Percentiles rank a stretch among this genome's conserved stretches.
Evolutionary conservation across 805 yeast species (phyloP).

Genomic region (Metschnikowia kunwiensis): DNA sequence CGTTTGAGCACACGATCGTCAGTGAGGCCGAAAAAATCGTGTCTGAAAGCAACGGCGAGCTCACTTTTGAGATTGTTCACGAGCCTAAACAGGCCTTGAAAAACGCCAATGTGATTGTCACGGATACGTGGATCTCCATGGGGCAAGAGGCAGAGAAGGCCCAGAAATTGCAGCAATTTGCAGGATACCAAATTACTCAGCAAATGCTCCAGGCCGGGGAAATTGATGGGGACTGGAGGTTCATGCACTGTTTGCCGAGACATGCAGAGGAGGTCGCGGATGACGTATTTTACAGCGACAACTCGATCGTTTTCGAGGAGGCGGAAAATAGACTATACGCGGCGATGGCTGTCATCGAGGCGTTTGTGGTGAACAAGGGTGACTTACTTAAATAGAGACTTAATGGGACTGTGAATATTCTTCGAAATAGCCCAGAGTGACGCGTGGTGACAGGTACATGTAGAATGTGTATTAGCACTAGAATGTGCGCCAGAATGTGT

Average conservation of each 20-base stretch:
- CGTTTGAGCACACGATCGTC: slow-evolving; percentile 55
- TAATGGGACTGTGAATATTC: too few species aligned
- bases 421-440: too few species aligned
- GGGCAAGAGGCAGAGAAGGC: slow-evolving; percentile 85
- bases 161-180: slow-evolving; percentile 72
- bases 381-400: slow-evolving; percentile 16
- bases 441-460: too few species aligned
- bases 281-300: slow-evolving; percentile 80
- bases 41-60: slow-evolving; percentile 42
- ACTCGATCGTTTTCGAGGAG: slow-evolving; percentile 85
- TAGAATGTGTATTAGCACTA: too few species aligned
- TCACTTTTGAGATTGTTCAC: slow-evolving; percentile 54
- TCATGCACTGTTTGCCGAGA: slow-evolving; percentile 98
- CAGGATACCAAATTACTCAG: slow-evolving; percentile 78
- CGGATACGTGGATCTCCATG: slow-evolving; percentile 98
- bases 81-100: slow-evolving; percentile 74
- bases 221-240: slow-evolving; percentile 68
- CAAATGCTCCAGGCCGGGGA: slow-evolving; percentile 59
- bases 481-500: too few species aligned
- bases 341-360: slow-evolving; percentile 91
- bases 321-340: slow-evolving; percentile 97
- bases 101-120: slow-evolving; percentile 78
- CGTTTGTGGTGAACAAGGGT: slow-evolving; percentile 65
- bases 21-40: slow-evolving; percentile 47
- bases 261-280: slow-evolving; percentile 93